Evolutionary conservation across 2,329 filamentous ascomycete species (phyloP), one percentile per base, ranked within the genome.

Genomic region (Fonsecaea multimorphosa): DNA sequence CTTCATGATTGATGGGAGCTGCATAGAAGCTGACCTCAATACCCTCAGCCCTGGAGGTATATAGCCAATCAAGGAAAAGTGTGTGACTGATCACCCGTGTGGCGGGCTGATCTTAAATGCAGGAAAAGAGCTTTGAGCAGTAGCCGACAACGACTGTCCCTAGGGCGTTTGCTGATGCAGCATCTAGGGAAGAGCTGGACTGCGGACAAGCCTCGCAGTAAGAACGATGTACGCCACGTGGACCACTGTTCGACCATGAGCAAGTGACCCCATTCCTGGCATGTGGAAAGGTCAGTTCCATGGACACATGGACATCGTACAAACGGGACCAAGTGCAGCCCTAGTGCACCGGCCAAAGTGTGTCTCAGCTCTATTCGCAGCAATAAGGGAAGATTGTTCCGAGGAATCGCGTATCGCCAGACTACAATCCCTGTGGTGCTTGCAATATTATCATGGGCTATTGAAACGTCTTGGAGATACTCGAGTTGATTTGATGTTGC

Each of bases 1-100:
- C 16, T 27, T 14, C 19, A 36, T 60, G 57, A 60, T 60, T 60
- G 40, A 60, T 38, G 57, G 31, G 40, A 34, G 58, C 19, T 51
- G 58, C 31, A 60, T 24, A 22, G 24, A 49, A 60, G 58, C 58
- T 60, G 40, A 24, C 34, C 34, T 14, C 34, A 14, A 14, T 8
- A 34, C n/a, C 58, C 27, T 55, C 51, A 55, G 51, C 49, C 36
- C 58, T 55, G 49, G 34, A 29, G 4, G n/a, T 32, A 12, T 24
- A 29, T 29, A 59, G 44, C 57, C 57, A 59, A 59, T 59, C 38
- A 22, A 24, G n/a, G 4, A 36, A 44, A 51, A 52, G 36, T 44
- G n/a, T 29, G 44, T 22, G 40, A 12, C 56, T 9, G 27, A 58
- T 38, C 38, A n/a, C 24, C n/a, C 12, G 46, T 32, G 38, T 58